Evolutionary conservation across 306 rosid species (phyloP).

Genomic region (Lathyrus oleraceus): DNA sequence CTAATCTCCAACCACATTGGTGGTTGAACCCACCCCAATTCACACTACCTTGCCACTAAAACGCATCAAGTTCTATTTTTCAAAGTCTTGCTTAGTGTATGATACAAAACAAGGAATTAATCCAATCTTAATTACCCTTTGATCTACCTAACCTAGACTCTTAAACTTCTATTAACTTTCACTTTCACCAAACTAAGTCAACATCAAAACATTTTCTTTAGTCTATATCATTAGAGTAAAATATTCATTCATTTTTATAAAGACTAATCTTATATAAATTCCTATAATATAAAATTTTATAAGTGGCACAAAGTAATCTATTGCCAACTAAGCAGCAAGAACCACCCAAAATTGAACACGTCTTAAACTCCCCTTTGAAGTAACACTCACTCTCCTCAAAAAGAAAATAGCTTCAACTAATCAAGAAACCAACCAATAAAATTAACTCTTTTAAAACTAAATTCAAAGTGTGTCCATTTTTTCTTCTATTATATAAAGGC

Average conservation of each 20-base stretch:
- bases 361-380: conserved; percentile 42
- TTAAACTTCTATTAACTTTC: conserved; percentile 17
- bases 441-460: conserved; percentile 35
- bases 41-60: conserved; percentile 23
- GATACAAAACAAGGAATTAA: conserved; percentile 49
- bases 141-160: conserved; percentile 46
- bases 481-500: conserved; percentile 40
- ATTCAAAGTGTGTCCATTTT: conserved; percentile 13
- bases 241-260: background rate
- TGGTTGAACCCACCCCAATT: conserved; percentile 69
- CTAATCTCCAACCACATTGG: conserved; percentile 57
- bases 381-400: conserved; percentile 44
- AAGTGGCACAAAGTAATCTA: conserved; percentile 35
- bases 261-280: background rate
- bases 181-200: conserved; percentile 33
- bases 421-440: conserved; percentile 59
- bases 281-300: conserved; percentile 29
- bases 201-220: conserved; percentile 5
- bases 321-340: conserved; percentile 24
- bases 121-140: conserved; percentile 36
- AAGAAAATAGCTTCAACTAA: conserved; percentile 44
- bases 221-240: background rate
- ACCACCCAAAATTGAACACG: conserved; percentile 53
- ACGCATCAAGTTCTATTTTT: background rate
- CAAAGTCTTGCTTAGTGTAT: conserved; percentile 33